Conservation (phyloP, 2,329 filamentous ascomycete species). For the Dactylellina parvicollis region DNA sequence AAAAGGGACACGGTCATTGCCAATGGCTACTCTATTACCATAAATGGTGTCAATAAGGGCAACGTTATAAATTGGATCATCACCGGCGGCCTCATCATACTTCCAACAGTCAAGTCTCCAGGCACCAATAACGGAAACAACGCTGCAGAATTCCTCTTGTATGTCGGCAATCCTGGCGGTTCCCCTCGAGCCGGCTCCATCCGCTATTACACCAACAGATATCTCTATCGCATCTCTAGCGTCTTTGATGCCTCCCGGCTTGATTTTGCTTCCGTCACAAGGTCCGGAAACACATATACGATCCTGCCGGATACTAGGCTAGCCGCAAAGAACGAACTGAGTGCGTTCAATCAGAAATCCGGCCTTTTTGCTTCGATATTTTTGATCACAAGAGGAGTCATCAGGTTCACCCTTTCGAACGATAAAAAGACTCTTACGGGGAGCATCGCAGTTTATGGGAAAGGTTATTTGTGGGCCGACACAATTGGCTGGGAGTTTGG, state of each 20-base stretch:
- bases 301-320: background rate
- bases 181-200: background rate
- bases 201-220: constrained; percentile 24
- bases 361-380: constrained; percentile 3
- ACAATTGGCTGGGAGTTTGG: background rate
- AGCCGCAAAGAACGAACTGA: constrained; percentile 4
- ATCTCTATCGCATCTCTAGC: constrained; percentile 4
- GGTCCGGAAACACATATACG: constrained; percentile 10
- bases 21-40: background rate
- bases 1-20: constrained; percentile 12
- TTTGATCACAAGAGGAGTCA: background rate
- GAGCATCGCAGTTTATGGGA: background rate
- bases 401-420: background rate
- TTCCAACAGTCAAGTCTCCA: background rate
- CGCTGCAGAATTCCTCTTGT: constrained; percentile 6
- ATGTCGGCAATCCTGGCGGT: background rate
- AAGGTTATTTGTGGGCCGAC: background rate
- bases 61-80: constrained; percentile 16
- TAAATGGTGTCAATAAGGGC: constrained; percentile 4
- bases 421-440: background rate
- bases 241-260: background rate
- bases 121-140: constrained; percentile 18
- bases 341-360: constrained; percentile 1
- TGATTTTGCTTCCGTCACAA: background rate
- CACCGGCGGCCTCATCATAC: background rate